Base-by-base conservation (phyloP, 2,329 filamentous ascomycete genomes). In the Calonectria hongkongensis region DNA sequence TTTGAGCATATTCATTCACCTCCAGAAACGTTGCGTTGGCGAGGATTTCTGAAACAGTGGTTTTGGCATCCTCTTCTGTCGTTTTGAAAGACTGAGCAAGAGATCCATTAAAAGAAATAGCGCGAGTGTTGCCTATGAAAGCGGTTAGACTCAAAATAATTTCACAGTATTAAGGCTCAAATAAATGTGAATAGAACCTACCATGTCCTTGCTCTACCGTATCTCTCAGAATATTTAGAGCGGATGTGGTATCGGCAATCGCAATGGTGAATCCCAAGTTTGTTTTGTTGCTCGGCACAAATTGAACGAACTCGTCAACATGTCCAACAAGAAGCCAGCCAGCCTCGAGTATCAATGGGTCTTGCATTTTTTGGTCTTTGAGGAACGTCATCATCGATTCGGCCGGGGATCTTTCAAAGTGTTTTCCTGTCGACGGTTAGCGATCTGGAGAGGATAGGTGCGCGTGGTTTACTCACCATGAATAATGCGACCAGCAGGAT, bases 321-420 rank as follows among this genome's bases (percentile, higher is more conserved):
- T 82, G 80, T 4, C 79, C 79, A n/a, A 81, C 69, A 0, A 16
- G 7, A 4, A 82, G 76, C 79, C 79, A 82, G 0, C 51, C 68
- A 7, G 73, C 75, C 58, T 81, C 83, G 0, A 86, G 73, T 1
- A 81, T 45, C 15, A 86, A 73, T 0, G 84, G 81, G 9, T 76
- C 70, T 68, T 86, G 84, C 4, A 79, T 66, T 21, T 80, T 81
- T 63, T 86, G 84, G 1, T 80, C 81, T 0, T 77, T 1, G 41
- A 41, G 0, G 67, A 71, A 39, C 39, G 33, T 41, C 25, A 21
- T 21, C 16, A 36, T 60, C 21, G 54, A 60, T 41, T 60, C 54
- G 54, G 54, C 54, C n/a, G 54, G 54, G 33, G 41, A 60, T 60
- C 54, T 7, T 39, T 60, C 36, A 4, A 41, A 39, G 21, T 60